A percentile compares a stretch with the other conserved stretches of the same genome.
phyloP scores from a whole-genome alignment of 2,329 filamentous ascomycete species.

The Hymenoscyphus scutula region DNA sequence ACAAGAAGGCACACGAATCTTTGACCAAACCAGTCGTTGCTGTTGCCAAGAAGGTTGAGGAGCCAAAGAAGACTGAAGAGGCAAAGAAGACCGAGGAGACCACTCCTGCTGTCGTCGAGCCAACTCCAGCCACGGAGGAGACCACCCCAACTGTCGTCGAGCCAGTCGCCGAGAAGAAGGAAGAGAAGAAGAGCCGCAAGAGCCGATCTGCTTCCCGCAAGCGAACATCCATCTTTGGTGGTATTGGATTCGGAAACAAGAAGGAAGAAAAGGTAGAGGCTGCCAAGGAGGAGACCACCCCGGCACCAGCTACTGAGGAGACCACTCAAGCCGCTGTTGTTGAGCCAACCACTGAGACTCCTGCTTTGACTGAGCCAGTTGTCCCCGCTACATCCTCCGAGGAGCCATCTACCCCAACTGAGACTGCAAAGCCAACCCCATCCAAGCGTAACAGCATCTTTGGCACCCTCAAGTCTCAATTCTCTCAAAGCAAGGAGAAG shows the following conservation, averaged over 20 bases:
- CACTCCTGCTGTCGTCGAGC: constrained; percentile 31
- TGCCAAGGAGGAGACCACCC: constrained; percentile 39
- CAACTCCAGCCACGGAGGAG: constrained; percentile 17
- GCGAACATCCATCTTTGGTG: constrained; percentile 63
- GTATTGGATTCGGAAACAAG: constrained; percentile 43
- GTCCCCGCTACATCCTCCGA: constrained; percentile 27
- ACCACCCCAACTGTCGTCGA: constrained; percentile 30
- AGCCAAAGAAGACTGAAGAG: constrained; percentile 47
- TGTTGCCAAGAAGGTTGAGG: constrained; percentile 37
- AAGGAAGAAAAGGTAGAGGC: constrained; percentile 37
- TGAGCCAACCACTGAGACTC: constrained; percentile 28
- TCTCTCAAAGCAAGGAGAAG: constrained; percentile 33
- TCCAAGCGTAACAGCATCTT: constrained; percentile 37
- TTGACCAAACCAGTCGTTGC: constrained; percentile 43
- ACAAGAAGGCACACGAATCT: constrained; percentile 60
- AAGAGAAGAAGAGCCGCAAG: constrained; percentile 59
- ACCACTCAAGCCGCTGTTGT: constrained; percentile 29
- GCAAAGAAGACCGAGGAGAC: constrained; percentile 38
- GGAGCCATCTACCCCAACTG: constrained; percentile 23
- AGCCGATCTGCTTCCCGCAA: constrained; percentile 63
- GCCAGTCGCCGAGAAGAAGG: constrained; percentile 39
- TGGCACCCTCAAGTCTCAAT: constrained; percentile 33
- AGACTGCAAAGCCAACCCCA: constrained; percentile 38
- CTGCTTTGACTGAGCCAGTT: constrained; percentile 43
- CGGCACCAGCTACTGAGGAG: constrained; percentile 33